Evolutionary conservation across 1,284 basidiomycete genomes (phyloP).

Genomic region (Peniophora sp.): DNA sequence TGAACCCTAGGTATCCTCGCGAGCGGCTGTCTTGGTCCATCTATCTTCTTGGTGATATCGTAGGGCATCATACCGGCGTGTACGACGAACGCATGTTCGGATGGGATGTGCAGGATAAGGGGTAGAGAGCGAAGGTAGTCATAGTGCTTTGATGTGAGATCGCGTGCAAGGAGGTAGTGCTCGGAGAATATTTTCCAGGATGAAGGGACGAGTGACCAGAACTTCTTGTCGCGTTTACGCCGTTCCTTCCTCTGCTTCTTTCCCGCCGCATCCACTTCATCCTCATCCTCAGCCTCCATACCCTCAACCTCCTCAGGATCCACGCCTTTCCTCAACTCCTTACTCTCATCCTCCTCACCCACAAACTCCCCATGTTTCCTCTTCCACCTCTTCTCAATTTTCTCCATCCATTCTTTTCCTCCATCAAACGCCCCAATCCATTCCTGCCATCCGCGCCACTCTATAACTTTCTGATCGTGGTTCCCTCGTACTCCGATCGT

Average conservation of each 20-base stretch:
- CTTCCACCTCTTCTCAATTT: constrained; percentile 35
- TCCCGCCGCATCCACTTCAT: constrained; percentile 17
- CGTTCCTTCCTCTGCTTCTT: constrained; percentile 26
- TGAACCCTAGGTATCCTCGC: constrained; percentile 40
- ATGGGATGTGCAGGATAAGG: constrained; percentile 68
- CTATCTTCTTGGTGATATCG: constrained; percentile 46
- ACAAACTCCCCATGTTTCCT: constrained; percentile 31
- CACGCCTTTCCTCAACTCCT: neutral
- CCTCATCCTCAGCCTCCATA: constrained; percentile 7
- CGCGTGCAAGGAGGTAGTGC: constrained; percentile 70
- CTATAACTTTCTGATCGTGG: constrained; percentile 82
- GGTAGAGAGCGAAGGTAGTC: constrained; percentile 67
- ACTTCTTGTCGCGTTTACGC: constrained; percentile 31
- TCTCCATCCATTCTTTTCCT: constrained; percentile 41
- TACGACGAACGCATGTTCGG: constrained; percentile 69
- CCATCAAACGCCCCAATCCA: constrained; percentile 36
- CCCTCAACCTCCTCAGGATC: constrained; percentile 5
- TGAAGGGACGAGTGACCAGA: constrained; percentile 34
- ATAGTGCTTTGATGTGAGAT: constrained; percentile 51
- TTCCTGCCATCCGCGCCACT: constrained; percentile 80
- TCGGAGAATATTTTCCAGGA: constrained; percentile 69
- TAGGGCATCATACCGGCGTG: constrained; percentile 78
- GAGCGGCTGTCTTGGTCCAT: constrained; percentile 56
- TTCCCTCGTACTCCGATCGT: constrained; percentile 81
- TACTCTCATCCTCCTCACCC: constrained; percentile 14